Evolutionary conservation across 495 filamentous ascomycete species (phyloP).

Genomic region (Neurospora tetraspora): DNA sequence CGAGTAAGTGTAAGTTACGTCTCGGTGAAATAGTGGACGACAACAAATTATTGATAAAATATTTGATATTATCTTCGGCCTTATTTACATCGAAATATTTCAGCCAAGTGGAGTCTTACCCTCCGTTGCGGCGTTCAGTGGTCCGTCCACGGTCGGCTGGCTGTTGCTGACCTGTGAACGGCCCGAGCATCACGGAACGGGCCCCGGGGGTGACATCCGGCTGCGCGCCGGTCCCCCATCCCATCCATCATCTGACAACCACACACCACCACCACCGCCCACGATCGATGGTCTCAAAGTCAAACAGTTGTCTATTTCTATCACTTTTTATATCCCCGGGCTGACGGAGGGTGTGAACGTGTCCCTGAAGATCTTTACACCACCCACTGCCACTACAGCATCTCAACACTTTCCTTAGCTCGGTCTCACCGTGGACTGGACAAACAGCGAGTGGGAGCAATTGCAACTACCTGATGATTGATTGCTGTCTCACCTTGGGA

Average conservation of each 20-base stretch:
- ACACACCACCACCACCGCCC: background rate
- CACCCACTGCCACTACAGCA: background rate
- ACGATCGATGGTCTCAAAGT: background rate
- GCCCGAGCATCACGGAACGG: background rate
- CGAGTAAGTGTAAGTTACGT: background rate
- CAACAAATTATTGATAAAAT: background rate
- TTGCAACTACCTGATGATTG: background rate
- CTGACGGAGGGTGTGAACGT: background rate
- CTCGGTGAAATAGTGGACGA: background rate
- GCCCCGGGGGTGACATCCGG: background rate
- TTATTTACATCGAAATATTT: background rate
- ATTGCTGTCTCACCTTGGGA: background rate
- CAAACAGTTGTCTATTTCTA: background rate
- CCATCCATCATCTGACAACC: background rate
- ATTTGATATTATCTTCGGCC: background rate
- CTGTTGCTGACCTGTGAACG: background rate
- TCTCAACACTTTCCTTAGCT: background rate
- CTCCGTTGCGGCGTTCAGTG: background rate
- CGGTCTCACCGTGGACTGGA: background rate
- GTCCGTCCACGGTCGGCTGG: background rate
- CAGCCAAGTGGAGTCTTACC: background rate
- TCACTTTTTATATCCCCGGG: background rate
- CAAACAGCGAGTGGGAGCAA: background rate
- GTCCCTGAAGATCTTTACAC: background rate
- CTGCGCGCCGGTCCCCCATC: background rate